phyloP scores from a whole-genome alignment of 306 rosid species.

The Sicyos baderoa region DNA sequence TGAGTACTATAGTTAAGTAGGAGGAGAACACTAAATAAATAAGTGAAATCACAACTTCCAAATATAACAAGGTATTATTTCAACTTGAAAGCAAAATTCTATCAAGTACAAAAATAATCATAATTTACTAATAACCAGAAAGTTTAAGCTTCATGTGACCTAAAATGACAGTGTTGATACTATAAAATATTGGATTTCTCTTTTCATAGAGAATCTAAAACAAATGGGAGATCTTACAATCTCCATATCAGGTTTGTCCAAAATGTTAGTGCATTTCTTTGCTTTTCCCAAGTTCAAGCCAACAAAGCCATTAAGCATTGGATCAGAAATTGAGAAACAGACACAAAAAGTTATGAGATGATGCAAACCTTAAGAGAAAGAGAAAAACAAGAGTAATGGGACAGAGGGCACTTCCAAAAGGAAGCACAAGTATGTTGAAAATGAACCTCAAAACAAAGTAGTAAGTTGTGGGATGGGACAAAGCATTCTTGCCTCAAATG shows the following conservation, averaged over 20 bases:
- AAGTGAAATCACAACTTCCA: background rate
- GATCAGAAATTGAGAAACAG: background rate
- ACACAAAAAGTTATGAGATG: background rate
- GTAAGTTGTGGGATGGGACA: constrained; percentile 10
- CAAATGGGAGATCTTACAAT: background rate
- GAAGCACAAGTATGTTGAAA: background rate
- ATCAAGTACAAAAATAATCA: background rate
- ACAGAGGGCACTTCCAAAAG: background rate
- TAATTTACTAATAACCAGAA: background rate
- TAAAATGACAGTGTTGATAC: background rate
- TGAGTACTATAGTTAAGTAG: background rate
- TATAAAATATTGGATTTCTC: background rate
- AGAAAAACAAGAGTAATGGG: background rate
- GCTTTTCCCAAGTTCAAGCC: background rate
- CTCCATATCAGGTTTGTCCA: background rate
- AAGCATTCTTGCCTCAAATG: background rate
- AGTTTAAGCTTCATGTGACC: constrained; percentile 3
- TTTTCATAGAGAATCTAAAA: background rate
- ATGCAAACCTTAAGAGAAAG: background rate
- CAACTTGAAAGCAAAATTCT: background rate
- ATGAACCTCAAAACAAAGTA: background rate
- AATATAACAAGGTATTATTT: background rate
- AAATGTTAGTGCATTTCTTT: constrained; percentile 1
- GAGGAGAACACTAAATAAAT: background rate
- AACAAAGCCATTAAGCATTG: no score